These are phyloP conservation scores for Tillandsia fasciculata DNA, from an alignment of 176 grass and related monocot genomes.

Conservation along the genomic window DNA sequence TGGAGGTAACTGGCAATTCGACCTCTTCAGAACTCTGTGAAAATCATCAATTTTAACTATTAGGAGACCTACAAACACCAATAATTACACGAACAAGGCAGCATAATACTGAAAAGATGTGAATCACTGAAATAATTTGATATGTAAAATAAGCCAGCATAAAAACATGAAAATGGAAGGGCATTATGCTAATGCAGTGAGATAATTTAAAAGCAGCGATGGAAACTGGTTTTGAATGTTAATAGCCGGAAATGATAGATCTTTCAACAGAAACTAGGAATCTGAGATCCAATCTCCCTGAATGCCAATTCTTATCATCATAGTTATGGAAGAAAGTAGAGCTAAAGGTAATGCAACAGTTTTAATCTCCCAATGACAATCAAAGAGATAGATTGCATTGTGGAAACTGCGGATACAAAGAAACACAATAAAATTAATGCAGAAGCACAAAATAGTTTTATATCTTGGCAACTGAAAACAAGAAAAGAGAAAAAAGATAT, in stretches of 20 bases:
- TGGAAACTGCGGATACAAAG: too few species aligned
- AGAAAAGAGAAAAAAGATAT: slow-evolving; percentile 11
- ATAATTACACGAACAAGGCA: not conserved
- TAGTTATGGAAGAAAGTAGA: not conserved
- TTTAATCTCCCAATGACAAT: too few species aligned
- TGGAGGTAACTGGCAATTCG: slow-evolving; percentile 25
- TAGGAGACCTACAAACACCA: too few species aligned
- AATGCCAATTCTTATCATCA: not conserved
- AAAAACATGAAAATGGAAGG: too few species aligned
- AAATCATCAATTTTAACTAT: slow-evolving; percentile 9
- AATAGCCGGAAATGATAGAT: too few species aligned
- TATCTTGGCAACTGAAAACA: not conserved
- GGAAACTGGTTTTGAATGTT: too few species aligned
- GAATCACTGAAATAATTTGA: not conserved
- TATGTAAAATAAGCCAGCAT: too few species aligned
- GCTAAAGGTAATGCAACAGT: not conserved
- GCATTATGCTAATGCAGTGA: too few species aligned
- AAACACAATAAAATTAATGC: not conserved
- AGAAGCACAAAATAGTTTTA: not conserved
- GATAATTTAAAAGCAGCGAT: too few species aligned
- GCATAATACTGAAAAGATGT: not conserved
- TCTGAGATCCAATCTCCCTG: too few species aligned
- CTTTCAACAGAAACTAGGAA: too few species aligned
- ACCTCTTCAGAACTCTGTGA: slow-evolving; percentile 48
- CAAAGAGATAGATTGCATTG: too few species aligned